Evolutionary conservation across 106 monocot species (phyloP).

Genomic region (Iris macrosiphon): DNA sequence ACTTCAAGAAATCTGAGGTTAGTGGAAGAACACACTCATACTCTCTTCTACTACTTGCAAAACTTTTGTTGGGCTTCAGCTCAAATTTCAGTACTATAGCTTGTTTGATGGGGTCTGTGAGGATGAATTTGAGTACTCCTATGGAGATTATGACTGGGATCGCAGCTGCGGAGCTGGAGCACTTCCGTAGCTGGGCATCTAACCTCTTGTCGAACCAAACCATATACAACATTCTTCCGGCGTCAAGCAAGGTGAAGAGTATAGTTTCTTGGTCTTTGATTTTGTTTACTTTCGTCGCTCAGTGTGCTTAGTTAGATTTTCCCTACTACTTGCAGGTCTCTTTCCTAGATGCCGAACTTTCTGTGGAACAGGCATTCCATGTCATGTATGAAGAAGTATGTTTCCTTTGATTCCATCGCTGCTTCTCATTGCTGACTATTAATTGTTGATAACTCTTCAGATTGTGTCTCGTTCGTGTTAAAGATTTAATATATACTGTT

Average conservation of each 20-base stretch:
- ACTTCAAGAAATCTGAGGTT: no score
- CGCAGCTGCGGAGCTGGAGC: slow-evolving; percentile 8
- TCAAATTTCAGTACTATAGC: no score
- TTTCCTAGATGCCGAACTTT: slow-evolving; percentile 11
- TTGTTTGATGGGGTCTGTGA: no score
- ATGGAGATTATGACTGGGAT: no score
- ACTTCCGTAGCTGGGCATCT: slow-evolving; percentile 7
- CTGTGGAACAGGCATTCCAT: slow-evolving; percentile 22
- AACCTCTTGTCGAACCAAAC: slow-evolving; percentile 7
- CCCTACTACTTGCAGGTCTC: slow-evolving; percentile 8
- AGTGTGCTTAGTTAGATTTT: background rate
- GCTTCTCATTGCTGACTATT: background rate
- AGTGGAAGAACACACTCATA: no score
- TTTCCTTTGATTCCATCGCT: background rate
- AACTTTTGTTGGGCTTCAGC: no score
- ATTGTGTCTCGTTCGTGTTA: no score
- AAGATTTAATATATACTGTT: no score
- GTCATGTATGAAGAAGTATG: slow-evolving; percentile 27
- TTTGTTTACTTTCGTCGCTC: background rate
- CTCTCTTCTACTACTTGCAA: no score
- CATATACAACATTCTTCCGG: slow-evolving; percentile 18
- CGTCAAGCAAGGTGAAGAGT: slow-evolving; percentile 26
- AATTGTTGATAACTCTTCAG: background rate
- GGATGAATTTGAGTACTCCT: no score
- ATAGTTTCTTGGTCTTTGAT: background rate